Percentiles rank a stretch among this genome's conserved stretches.
Conservation (phyloP, 164 flowering plant genomes). For the Aristolochia contorta region DNA sequence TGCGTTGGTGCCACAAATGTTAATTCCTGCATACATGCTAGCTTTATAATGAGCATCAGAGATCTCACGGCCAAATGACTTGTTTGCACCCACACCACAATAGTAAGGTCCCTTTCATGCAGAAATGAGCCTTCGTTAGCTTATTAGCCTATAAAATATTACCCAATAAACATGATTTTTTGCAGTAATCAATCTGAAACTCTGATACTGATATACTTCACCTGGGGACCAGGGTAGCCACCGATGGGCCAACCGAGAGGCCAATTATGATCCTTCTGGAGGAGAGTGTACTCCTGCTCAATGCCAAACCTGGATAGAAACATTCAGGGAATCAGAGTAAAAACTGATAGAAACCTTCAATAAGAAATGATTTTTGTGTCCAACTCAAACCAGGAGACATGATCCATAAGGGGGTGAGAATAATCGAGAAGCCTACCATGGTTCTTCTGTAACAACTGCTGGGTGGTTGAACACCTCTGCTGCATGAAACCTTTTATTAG, state of each 20-base stretch:
- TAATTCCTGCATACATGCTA: conserved; percentile 41
- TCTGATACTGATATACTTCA: conserved; percentile 5
- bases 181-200: background rate
- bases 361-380: background rate
- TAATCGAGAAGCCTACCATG: conserved; percentile 27
- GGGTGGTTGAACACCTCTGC: conserved; percentile 46
- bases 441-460: conserved; percentile 35
- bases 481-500: conserved; percentile 42
- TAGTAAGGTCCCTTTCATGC: conserved; percentile 39
- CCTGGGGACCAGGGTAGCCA: conserved; percentile 59
- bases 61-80: conserved; percentile 35
- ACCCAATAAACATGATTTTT: background rate
- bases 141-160: background rate
- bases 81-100: conserved; percentile 36
- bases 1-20: conserved; percentile 44
- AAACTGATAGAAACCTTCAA: background rate
- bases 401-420: background rate
- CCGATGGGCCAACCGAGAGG: conserved; percentile 56
- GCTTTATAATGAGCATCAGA: conserved; percentile 47
- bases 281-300: conserved; percentile 47
- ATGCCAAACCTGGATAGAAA: conserved; percentile 34
- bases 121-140: background rate
- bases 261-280: conserved; percentile 43
- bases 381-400: too few relatives aligned
- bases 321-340: background rate